Evolutionary conservation across 192 early-diverging fungal genomes (phyloP).

Genomic region (Ambispora gerdemannii): DNA sequence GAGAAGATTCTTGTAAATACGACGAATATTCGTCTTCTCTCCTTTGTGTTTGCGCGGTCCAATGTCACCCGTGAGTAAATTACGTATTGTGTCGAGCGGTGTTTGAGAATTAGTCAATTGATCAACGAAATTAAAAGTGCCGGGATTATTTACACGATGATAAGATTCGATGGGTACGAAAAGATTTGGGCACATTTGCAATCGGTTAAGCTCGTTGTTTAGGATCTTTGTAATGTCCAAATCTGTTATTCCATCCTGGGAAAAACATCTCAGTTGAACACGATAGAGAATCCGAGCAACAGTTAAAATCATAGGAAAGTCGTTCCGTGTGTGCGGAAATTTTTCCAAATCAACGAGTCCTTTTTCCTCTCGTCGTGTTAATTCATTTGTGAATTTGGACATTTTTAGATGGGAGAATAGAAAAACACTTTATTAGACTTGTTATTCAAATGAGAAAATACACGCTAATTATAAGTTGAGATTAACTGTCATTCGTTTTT

Average conservation of each 20-base stretch:
- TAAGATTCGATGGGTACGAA: neutral
- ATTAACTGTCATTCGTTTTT: too few relatives aligned
- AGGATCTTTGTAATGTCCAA: neutral
- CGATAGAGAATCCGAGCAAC: neutral
- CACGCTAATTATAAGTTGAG: too few relatives aligned
- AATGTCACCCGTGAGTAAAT: neutral
- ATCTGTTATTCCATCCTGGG: neutral
- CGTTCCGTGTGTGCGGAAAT: neutral
- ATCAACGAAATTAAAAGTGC: neutral
- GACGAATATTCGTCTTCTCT: neutral
- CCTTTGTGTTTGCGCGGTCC: too few relatives aligned
- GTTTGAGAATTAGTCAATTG: neutral
- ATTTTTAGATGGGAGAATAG: too few relatives aligned
- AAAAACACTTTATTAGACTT: too few relatives aligned
- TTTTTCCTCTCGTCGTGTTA: neutral
- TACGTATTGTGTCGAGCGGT: neutral
- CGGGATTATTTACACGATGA: neutral
- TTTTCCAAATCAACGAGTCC: neutral
- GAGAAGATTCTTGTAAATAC: slow-evolving; percentile 12
- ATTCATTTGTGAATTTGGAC: neutral
- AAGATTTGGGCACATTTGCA: neutral
- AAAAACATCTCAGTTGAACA: slow-evolving; percentile 6
- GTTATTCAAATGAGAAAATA: too few relatives aligned
- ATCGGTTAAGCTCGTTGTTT: neutral
- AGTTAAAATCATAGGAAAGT: neutral